These are phyloP conservation scores for Leptographium flavum DNA, from an alignment of 2,329 filamentous ascomycete species.

Conservation along the genomic window DNA sequence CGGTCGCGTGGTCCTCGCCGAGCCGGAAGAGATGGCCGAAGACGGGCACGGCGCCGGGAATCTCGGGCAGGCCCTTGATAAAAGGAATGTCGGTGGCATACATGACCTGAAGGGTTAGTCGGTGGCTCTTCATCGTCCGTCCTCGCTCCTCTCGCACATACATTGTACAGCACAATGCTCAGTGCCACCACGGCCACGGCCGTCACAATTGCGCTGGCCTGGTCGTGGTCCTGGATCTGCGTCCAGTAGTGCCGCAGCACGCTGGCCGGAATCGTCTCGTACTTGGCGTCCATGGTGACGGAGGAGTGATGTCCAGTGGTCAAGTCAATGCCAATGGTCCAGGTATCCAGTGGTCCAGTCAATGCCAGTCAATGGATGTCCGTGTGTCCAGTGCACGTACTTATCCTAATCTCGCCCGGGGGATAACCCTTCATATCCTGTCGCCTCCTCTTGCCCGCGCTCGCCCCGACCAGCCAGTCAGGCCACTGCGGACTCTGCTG, in stretches of 20 bases:
- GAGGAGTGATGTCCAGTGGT: background rate
- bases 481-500: background rate
- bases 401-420: no score
- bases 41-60: slow-evolving; percentile 41
- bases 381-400: no score
- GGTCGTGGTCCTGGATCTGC: slow-evolving; percentile 6
- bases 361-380: background rate
- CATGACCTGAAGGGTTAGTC: slow-evolving; percentile 11
- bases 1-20: slow-evolving; percentile 39
- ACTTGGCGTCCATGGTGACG: slow-evolving; percentile 5
- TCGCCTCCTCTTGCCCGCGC: background rate
- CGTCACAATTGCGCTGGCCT: slow-evolving; percentile 6
- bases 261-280: slow-evolving; percentile 1
- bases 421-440: background rate
- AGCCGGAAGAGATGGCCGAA: slow-evolving; percentile 51
- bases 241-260: slow-evolving; percentile 7
- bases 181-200: slow-evolving; percentile 4
- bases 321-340: background rate
- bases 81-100: slow-evolving; percentile 40
- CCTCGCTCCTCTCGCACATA: background rate
- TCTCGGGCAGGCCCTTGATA: slow-evolving; percentile 46
- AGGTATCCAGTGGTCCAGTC: background rate
- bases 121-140: background rate
- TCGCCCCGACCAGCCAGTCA: background rate
- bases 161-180: slow-evolving; percentile 6